Conservation (phyloP, 2,329 filamentous ascomycete genomes). For the Ophiostoma sp. region DNA sequence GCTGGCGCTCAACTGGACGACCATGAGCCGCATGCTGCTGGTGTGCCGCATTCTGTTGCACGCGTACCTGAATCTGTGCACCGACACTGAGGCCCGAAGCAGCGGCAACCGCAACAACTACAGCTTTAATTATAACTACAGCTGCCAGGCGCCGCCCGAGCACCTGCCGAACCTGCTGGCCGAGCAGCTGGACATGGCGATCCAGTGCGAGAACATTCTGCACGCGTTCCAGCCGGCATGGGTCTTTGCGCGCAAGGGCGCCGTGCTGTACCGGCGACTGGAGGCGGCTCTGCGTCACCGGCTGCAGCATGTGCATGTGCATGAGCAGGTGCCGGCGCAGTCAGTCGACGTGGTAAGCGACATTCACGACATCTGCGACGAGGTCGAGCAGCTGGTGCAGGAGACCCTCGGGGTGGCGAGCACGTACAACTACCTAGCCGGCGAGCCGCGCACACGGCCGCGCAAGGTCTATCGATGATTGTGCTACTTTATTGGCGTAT, state of each 20-base stretch:
- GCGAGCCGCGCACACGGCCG: slow-evolving; percentile 19
- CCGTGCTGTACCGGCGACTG: slow-evolving; percentile 16
- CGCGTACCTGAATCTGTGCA: slow-evolving; percentile 24
- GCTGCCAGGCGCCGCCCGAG: slow-evolving; percentile 6
- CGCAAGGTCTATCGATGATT: not conserved
- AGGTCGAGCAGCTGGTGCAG: slow-evolving; percentile 21
- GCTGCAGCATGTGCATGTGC: slow-evolving; percentile 14
- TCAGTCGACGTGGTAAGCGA: slow-evolving; percentile 3
- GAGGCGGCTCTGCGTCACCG: slow-evolving; percentile 14
- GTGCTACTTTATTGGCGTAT: not conserved
- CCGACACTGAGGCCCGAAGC: not conserved
- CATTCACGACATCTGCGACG: slow-evolving; percentile 23
- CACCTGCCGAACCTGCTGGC: slow-evolving; percentile 15
- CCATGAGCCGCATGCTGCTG: slow-evolving; percentile 38
- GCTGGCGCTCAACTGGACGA: slow-evolving; percentile 41
- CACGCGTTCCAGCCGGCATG: slow-evolving; percentile 18
- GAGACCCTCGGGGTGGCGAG: slow-evolving; percentile 20
- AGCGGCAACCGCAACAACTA: slow-evolving; percentile 1
- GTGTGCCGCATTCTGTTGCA: slow-evolving; percentile 38
- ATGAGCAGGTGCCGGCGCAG: not conserved
- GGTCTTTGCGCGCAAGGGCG: slow-evolving; percentile 17
- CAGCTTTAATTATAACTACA: not conserved
- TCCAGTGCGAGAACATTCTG: slow-evolving; percentile 21
- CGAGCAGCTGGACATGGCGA: slow-evolving; percentile 23
- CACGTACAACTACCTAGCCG: slow-evolving; percentile 22